These are phyloP conservation scores for Zostera marina DNA, from an alignment of 116 monocot genomes.

Conservation along the genomic window DNA sequence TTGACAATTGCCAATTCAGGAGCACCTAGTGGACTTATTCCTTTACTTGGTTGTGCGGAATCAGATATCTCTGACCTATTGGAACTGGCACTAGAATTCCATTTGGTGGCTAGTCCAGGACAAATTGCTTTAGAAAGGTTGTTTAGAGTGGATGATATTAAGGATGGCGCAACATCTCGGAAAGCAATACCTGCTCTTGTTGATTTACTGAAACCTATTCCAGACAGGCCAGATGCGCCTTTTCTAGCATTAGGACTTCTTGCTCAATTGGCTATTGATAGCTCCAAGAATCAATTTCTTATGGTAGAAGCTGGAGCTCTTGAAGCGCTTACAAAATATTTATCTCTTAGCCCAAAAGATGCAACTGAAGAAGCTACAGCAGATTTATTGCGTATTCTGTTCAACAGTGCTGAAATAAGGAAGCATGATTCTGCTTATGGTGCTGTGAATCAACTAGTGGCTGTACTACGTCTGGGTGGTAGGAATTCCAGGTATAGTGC, in stretches of 20 bases:
- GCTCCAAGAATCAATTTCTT: constrained; percentile 46
- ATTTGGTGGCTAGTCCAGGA: constrained; percentile 47
- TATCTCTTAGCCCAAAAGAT: constrained; percentile 91
- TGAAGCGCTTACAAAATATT: constrained; percentile 81
- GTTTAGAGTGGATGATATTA: constrained; percentile 87
- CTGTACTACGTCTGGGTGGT: constrained; percentile 81
- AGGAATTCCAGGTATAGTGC: constrained; percentile 95
- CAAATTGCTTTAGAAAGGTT: constrained; percentile 60
- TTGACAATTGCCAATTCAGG: constrained; percentile 92
- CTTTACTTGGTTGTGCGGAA: constrained; percentile 96
- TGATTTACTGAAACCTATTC: constrained; percentile 97
- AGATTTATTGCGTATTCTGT: constrained; percentile 74
- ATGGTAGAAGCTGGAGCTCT: constrained; percentile 97
- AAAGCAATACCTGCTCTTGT: constrained; percentile 90
- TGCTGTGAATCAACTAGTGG: constrained; percentile 87
- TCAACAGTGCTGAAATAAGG: constrained; percentile 71
- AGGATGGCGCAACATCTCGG: constrained; percentile 64
- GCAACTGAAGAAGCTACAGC: constrained; percentile 94
- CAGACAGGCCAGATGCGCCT: constrained; percentile 94
- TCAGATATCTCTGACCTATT: constrained; percentile 71
- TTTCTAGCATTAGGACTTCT: constrained; percentile 72
- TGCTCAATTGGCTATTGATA: constrained; percentile 69
- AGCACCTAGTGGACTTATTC: constrained; percentile 60
- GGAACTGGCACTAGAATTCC: constrained; percentile 71
- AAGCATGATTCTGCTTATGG: constrained; percentile 69